Base-by-base conservation (phyloP, 2,329 filamentous ascomycete species). In the Trichoderma simmonsii region DNA sequence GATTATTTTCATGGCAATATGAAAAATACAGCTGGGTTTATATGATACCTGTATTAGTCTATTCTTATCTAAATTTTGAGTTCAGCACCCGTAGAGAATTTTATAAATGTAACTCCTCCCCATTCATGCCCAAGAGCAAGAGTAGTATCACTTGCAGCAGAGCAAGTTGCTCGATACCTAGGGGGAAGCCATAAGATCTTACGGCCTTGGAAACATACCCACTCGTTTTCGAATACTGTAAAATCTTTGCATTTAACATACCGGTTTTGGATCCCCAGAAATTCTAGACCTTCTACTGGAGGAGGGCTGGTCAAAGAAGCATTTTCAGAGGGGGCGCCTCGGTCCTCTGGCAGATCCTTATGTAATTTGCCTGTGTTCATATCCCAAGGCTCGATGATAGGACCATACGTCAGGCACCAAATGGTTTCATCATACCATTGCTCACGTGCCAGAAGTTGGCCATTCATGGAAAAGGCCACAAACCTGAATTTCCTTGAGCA, bases 401-500 rank as follows among this genome's bases (percentile, higher is more conserved):
- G 11, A 26, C 48, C 21, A 54, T 12, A 26, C 3, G n/a, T n/a
- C n/a, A n/a, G n/a, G n/a, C n/a, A n/a, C n/a, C 1, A 6, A 28
- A 6, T 28, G 1, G 1, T 26, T 11, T 3, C 3, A 0, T 2
- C n/a, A 32, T 0, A 11, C 30, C 30, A 11, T 32, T 32, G 2
- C 3, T 56, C 12, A 18, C 51, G 12, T 3, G 54, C 26, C 18
- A 28, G 54, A 12, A 57, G 54, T 57, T 57, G 12, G 6, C 54
- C 24, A 11, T 8, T 28, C 2, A 15, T 28, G 12, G 54, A 57
- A 26, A 57, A 30, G 1, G 24, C 54, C 6, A 28, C 14, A 7
- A 1, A 57, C 7, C 4, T 11, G 3, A 57, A 24, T 4, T 0
- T 0, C 54, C 0, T 6, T 2, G 0, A 5, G 26, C 24, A 28